A percentile compares a stretch with the other conserved stretches of the same genome.
Evolutionary conservation across 805 yeast genomes (phyloP).

Genomic region (Priceomyces fermenticarens): DNA sequence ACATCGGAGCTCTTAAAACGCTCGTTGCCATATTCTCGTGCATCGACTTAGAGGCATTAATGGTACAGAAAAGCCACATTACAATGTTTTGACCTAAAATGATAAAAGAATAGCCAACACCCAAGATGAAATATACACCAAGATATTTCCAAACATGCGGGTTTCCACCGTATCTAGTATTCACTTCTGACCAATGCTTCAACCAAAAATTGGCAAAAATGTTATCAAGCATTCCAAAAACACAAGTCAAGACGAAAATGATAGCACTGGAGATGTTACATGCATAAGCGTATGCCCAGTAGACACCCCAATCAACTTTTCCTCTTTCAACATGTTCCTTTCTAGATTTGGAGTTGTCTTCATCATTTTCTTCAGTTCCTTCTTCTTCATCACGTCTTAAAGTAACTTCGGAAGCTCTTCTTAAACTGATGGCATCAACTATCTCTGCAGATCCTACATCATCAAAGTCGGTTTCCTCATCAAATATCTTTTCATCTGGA

Average conservation of each 20-base stretch:
- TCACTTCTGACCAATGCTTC: slow-evolving; percentile 95
- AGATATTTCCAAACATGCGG: slow-evolving; percentile 72
- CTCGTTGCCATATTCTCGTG: slow-evolving; percentile 70
- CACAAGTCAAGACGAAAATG: slow-evolving; percentile 52
- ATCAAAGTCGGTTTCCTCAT: slow-evolving; percentile 20
- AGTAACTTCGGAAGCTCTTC: slow-evolving; percentile 64
- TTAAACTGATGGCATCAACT: slow-evolving; percentile 35
- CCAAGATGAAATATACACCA: slow-evolving; percentile 71
- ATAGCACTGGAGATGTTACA: slow-evolving; percentile 70
- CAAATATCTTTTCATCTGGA: slow-evolving; percentile 9
- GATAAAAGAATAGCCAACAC: slow-evolving; percentile 55
- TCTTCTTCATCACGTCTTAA: slow-evolving; percentile 36
- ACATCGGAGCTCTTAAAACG: slow-evolving; percentile 89
- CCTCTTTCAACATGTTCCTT: slow-evolving; percentile 91
- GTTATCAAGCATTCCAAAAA: slow-evolving; percentile 57
- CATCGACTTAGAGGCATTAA: slow-evolving; percentile 72
- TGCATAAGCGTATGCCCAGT: slow-evolving; percentile 79
- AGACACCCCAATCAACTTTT: slow-evolving; percentile 85
- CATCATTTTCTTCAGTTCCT: slow-evolving; percentile 27
- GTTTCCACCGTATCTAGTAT: slow-evolving; percentile 64
- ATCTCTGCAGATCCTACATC: slow-evolving; percentile 30
- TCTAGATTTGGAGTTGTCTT: slow-evolving; percentile 32
- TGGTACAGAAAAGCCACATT: slow-evolving; percentile 78
- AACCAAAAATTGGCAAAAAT: slow-evolving; percentile 86
- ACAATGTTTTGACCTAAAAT: slow-evolving; percentile 47